Evolutionary conservation across 2,329 filamentous ascomycete genomes (phyloP).

Genomic region (Ophidiomyces ophidiicola): DNA sequence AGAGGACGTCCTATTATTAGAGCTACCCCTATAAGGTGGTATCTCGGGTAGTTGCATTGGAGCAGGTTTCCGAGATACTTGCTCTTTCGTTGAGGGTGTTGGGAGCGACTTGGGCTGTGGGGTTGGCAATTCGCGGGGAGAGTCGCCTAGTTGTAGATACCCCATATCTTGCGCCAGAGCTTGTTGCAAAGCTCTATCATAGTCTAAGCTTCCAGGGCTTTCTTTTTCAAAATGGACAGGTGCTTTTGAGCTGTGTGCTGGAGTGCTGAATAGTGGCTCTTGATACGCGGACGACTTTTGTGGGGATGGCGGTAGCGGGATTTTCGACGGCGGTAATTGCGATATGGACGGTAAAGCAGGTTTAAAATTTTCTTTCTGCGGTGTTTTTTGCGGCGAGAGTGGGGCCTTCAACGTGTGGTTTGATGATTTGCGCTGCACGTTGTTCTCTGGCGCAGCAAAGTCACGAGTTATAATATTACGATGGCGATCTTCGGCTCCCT

Average conservation of each 20-base stretch:
- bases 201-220: constrained; percentile 30
- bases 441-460: constrained; percentile 19
- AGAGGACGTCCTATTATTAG: constrained; percentile 18
- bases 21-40: constrained; percentile 23
- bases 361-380: constrained; percentile 40
- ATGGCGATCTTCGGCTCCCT: constrained; percentile 30
- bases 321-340: constrained; percentile 43
- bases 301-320: constrained; percentile 50
- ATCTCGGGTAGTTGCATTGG: constrained; percentile 24
- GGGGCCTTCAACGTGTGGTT: constrained; percentile 32
- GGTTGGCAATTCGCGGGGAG: constrained; percentile 17
- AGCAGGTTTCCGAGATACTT: constrained; percentile 19
- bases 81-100: constrained; percentile 12
- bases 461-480: constrained; percentile 3
- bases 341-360: constrained; percentile 20
- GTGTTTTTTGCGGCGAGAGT: constrained; percentile 47
- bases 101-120: constrained; percentile 13
- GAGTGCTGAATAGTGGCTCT: constrained; percentile 35
- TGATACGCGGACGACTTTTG: constrained; percentile 39
- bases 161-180: constrained; percentile 32
- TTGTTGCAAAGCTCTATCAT: constrained; percentile 32
- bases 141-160: constrained; percentile 28
- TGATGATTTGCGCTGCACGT: constrained; percentile 21
- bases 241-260: constrained; percentile 35
- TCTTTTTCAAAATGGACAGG: constrained; percentile 20